Conservation (phyloP, 768 basidiomycete genomes). For the Nevesoporus exiguus region DNA sequence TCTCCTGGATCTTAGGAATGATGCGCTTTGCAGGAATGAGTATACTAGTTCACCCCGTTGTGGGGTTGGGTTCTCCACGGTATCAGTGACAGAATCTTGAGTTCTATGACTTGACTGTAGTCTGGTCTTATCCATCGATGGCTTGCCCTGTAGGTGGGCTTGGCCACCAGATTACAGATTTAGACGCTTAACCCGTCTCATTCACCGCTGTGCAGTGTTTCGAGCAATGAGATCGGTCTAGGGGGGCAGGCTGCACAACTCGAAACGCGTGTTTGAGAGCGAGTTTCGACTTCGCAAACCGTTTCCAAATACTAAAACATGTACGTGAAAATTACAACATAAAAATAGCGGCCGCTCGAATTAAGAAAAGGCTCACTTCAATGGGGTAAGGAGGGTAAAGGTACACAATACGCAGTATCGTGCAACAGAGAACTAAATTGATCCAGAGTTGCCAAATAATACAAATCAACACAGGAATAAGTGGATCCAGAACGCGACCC, state of each 20-base stretch:
- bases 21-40: neutral
- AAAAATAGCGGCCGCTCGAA: neutral
- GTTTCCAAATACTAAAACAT: slow-evolving; percentile 1
- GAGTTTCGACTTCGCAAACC: neutral
- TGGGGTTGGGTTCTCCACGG: too few relatives aligned
- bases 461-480: slow-evolving; percentile 6
- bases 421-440: neutral
- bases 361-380: neutral
- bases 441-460: neutral
- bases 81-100: too few relatives aligned
- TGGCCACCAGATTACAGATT: too few relatives aligned
- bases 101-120: too few relatives aligned
- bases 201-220: too few relatives aligned
- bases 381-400: slow-evolving; percentile 3
- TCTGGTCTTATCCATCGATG: too few relatives aligned
- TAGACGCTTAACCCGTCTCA: too few relatives aligned
- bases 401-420: slow-evolving; percentile 15
- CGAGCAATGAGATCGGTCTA: too few relatives aligned
- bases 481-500: neutral
- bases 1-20: neutral
- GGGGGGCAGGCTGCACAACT: neutral
- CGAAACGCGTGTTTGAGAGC: neutral
- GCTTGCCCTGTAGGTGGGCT: too few relatives aligned
- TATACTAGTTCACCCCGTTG: too few relatives aligned
- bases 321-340: slow-evolving; percentile 4